phyloP scores from a whole-genome alignment of 352 stramenopile species.

The Plasmopara halstedii region DNA sequence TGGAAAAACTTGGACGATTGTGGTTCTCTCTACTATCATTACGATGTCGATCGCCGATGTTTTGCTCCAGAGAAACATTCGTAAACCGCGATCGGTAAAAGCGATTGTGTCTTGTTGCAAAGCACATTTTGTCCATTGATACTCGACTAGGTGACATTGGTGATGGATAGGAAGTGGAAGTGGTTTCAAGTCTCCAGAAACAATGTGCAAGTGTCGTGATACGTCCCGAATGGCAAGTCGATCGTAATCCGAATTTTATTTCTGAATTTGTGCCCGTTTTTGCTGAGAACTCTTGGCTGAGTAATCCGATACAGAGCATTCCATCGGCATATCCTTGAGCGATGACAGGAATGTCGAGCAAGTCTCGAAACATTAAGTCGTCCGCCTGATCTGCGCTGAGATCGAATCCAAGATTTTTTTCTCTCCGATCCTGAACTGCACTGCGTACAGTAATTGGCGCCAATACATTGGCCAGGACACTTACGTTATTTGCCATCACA shows the following conservation, averaged over 20 bases:
- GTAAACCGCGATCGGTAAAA: conserved; percentile 53
- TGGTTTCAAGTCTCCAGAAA: conserved; percentile 19
- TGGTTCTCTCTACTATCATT: not conserved
- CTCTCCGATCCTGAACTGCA: not conserved
- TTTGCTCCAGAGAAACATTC: conserved; percentile 22
- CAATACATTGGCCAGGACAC: conserved; percentile 23
- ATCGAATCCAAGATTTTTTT: conserved; percentile 1
- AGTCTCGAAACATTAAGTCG: conserved; percentile 16
- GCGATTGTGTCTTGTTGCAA: conserved; percentile 51
- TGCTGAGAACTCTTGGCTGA: conserved; percentile 20
- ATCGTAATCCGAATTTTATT: conserved; percentile 5
- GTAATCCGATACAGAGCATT: conserved; percentile 20
- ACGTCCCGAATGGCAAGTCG: conserved; percentile 31
- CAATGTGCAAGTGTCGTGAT: conserved; percentile 46
- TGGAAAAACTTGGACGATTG: not conserved
- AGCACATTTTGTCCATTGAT: conserved; percentile 8
- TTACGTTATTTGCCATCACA: conserved; percentile 11
- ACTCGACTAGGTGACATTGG: conserved; percentile 1
- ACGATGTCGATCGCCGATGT: conserved; percentile 25
- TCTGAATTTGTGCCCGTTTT: not conserved
- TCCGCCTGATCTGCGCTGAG: conserved; percentile 1
- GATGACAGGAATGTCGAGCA: conserved; percentile 57
- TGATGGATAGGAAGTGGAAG: not conserved
- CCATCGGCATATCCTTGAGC: conserved; percentile 44
- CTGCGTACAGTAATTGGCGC: conserved; percentile 15